These are phyloP conservation scores for Aotearoamyces nothofagi DNA, from an alignment of 2,329 filamentous ascomycete species.

Conservation along the genomic window DNA sequence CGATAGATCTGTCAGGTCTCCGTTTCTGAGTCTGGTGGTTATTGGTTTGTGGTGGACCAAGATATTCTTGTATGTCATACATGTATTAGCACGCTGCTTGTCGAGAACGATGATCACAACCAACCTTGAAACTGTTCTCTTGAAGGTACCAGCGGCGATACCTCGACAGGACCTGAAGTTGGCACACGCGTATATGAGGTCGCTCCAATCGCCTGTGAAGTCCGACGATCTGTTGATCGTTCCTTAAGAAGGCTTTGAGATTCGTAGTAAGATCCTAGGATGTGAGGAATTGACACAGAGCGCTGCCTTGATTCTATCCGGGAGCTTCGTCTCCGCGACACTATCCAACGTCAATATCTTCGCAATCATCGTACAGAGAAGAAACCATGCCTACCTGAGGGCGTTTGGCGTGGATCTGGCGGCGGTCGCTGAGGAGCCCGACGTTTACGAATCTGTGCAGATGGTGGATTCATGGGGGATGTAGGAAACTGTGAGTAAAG, in stretches of 20 bases:
- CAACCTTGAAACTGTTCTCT: conserved; percentile 9
- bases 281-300: conserved; percentile 6
- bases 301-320: conserved; percentile 7
- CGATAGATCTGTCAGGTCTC: conserved; percentile 7
- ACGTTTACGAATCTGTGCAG: conserved; percentile 6
- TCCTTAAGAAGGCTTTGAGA: conserved; percentile 6
- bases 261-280: conserved; percentile 5
- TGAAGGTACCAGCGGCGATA: conserved; percentile 6
- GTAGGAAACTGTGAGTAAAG: too few species aligned
- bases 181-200: conserved; percentile 7
- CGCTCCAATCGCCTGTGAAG: conserved; percentile 7
- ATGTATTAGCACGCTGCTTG: conserved; percentile 8
- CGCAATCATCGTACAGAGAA: conserved; percentile 5
- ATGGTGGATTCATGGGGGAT: conserved; percentile 5
- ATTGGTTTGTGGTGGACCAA: conserved; percentile 5
- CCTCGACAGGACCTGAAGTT: conserved; percentile 8
- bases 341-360: conserved; percentile 7
- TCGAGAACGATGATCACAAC: conserved; percentile 7
- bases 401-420: conserved; percentile 4
- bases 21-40: conserved; percentile 8
- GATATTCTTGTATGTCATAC: conserved; percentile 8
- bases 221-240: conserved; percentile 7
- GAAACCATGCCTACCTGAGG: conserved; percentile 5
- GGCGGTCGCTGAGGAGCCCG: conserved; percentile 6
- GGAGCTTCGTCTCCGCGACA: conserved; percentile 7